phyloP scores from a whole-genome alignment of 2,329 filamentous ascomycete genomes.

The Penicillium sp. region DNA sequence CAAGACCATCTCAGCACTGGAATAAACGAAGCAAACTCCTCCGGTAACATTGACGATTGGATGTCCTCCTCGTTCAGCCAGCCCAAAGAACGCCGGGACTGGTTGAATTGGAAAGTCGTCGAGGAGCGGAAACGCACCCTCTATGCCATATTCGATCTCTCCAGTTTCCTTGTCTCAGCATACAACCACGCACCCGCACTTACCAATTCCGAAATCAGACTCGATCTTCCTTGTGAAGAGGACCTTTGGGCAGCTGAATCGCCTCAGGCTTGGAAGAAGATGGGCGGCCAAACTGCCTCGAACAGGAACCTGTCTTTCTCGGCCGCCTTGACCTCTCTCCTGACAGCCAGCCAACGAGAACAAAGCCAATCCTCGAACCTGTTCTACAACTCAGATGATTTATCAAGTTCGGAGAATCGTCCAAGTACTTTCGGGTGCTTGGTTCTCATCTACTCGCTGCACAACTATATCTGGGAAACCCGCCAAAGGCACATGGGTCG shows the following conservation, averaged over 20 bases:
- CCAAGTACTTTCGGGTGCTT: slow-evolving; percentile 92
- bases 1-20: slow-evolving; percentile 48
- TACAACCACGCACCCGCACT: slow-evolving; percentile 91
- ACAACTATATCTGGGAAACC: slow-evolving; percentile 99
- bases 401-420: slow-evolving; percentile 64
- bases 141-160: slow-evolving; percentile 87
- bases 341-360: slow-evolving; percentile 73
- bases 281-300: slow-evolving; percentile 72
- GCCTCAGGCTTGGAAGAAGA: slow-evolving; percentile 75
- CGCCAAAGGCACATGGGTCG: slow-evolving; percentile 85
- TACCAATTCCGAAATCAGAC: slow-evolving; percentile 88
- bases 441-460: slow-evolving; percentile 87
- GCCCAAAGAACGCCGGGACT: slow-evolving; percentile 58
- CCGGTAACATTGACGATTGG: slow-evolving; percentile 46
- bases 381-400: slow-evolving; percentile 55
- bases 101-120: slow-evolving; percentile 82
- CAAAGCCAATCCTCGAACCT: slow-evolving; percentile 42
- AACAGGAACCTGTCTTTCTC: slow-evolving; percentile 78
- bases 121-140: slow-evolving; percentile 94
- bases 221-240: slow-evolving; percentile 91
- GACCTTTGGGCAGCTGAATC: slow-evolving; percentile 84
- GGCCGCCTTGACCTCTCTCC: slow-evolving; percentile 74
- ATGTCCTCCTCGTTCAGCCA: slow-evolving; percentile 36
- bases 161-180: slow-evolving; percentile 84
- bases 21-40: slow-evolving; percentile 57